phyloP scores from a whole-genome alignment of 2,329 filamentous ascomycete species.

The Colletotrichum endophyticum region DNA sequence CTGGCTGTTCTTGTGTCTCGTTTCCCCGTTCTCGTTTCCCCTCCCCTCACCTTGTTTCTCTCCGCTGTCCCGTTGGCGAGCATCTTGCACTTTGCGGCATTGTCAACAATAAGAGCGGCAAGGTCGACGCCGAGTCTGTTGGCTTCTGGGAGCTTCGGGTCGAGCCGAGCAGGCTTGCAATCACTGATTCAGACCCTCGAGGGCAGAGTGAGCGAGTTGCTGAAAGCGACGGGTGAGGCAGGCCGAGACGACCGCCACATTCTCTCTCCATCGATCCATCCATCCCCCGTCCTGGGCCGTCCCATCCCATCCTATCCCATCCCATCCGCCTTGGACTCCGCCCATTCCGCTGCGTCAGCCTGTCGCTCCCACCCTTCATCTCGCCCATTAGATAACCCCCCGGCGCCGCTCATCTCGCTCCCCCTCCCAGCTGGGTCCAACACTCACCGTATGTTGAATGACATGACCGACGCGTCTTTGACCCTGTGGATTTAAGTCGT shows the following conservation, averaged over 20 bases:
- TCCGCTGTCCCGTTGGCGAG: background rate
- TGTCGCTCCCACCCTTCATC: conserved; percentile 20
- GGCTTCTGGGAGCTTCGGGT: background rate
- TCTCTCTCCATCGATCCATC: background rate
- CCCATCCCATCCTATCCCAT: conserved; percentile 15
- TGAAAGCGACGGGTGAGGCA: conserved; percentile 20
- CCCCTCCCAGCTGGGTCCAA: conserved; percentile 19
- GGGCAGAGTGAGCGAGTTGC: conserved; percentile 1
- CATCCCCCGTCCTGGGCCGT: conserved; percentile 8
- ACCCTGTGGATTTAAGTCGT: conserved; percentile 16
- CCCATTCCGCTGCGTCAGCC: conserved; percentile 22
- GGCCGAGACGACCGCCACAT: conserved; percentile 20
- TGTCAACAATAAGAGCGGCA: background rate
- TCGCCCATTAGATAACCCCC: conserved; percentile 21
- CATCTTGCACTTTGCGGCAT: background rate
- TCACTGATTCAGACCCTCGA: background rate
- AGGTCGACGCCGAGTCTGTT: background rate
- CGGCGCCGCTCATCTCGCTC: conserved; percentile 22
- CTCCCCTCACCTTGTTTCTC: conserved; percentile 7
- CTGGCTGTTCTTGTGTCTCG: conserved; percentile 3
- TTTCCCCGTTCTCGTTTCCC: conserved; percentile 17
- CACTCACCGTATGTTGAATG: conserved; percentile 21
- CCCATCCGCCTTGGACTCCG: conserved; percentile 19
- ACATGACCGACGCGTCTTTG: conserved; percentile 12
- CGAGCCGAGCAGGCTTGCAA: background rate